A percentile compares a stretch with the other conserved stretches of the same genome.
Evolutionary conservation across 176 grass and related monocot genomes (phyloP).

Genomic region (Urochloa ruziziensis): DNA sequence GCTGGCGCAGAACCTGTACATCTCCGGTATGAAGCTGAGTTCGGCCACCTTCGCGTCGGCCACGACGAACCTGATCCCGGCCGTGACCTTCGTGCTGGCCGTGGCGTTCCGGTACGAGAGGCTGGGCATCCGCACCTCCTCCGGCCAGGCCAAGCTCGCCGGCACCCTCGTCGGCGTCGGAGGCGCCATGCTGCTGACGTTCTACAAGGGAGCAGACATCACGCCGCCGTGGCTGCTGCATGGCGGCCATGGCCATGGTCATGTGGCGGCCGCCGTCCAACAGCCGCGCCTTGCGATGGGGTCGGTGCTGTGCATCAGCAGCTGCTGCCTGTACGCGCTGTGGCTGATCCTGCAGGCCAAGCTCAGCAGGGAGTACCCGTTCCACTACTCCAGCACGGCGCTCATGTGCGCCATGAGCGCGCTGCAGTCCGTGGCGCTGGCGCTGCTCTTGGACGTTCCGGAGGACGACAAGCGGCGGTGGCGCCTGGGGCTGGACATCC

Average conservation of each 20-base stretch:
- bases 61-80: slow-evolving; percentile 85
- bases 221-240: slow-evolving; percentile 13
- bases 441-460: no score
- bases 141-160: slow-evolving; percentile 66
- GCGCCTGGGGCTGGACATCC: slow-evolving; percentile 44
- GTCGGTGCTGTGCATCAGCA: slow-evolving; percentile 40
- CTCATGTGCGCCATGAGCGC: slow-evolving; percentile 79
- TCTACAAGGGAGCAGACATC: slow-evolving; percentile 76
- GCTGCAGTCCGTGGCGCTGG: slow-evolving; percentile 47
- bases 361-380: slow-evolving; percentile 53
- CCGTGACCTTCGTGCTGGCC: slow-evolving; percentile 70
- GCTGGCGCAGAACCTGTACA: slow-evolving; percentile 83
- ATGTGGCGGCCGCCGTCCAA: no score
- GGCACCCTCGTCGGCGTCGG: slow-evolving; percentile 75
- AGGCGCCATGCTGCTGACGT: slow-evolving; percentile 90
- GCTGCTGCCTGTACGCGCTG: slow-evolving; percentile 68
- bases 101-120: slow-evolving; percentile 79
- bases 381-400: slow-evolving; percentile 73
- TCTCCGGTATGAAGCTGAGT: slow-evolving; percentile 67
- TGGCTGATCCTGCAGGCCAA: slow-evolving; percentile 81
- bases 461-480: slow-evolving; percentile 42
- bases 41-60: slow-evolving; percentile 77
- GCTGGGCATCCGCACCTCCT: slow-evolving; percentile 32
- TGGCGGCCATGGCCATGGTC: no score
- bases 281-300: slow-evolving; percentile 26